A percentile compares a stretch with the other conserved stretches of the same genome.
Evolutionary conservation across 495 filamentous ascomycete genomes (phyloP).

Genomic region (Aspergillus diversus): DNA sequence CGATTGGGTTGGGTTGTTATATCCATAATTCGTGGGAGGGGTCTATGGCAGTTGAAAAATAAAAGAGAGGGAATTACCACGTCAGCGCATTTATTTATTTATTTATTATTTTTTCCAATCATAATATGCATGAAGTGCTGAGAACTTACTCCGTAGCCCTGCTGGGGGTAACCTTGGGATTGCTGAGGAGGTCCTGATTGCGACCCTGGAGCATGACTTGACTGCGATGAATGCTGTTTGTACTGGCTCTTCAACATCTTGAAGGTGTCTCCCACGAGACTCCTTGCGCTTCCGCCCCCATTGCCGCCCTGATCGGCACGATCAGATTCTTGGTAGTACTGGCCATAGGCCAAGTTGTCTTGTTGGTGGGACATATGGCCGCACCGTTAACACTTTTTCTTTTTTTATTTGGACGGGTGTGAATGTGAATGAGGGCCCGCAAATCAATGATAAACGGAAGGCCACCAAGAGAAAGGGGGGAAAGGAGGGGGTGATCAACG

Average conservation of each 20-base stretch:
- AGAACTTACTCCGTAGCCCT: background rate
- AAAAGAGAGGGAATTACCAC: background rate
- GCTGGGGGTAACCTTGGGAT: conserved; percentile 12
- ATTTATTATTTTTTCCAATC: background rate
- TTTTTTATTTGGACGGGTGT: background rate
- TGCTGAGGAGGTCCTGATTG: conserved; percentile 19
- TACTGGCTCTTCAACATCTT: conserved; percentile 51
- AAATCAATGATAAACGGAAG: conserved; percentile 10
- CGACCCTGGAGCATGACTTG: conserved; percentile 2
- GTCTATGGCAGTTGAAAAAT: conserved; percentile 7
- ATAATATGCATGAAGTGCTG: too few relatives aligned
- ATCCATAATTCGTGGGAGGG: conserved; percentile 15
- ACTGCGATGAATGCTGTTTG: conserved; percentile 34
- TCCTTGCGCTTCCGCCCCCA: conserved; percentile 44
- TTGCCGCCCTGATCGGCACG: conserved; percentile 30
- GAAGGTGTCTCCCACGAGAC: conserved; percentile 59
- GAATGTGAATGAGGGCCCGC: conserved; percentile 16
- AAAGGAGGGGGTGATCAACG: conserved; percentile 18
- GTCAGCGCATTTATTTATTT: background rate
- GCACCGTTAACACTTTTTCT: background rate
- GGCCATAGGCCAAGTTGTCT: conserved; percentile 60
- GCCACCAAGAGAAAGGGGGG: background rate
- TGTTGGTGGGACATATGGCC: conserved; percentile 47
- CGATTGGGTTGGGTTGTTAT: conserved; percentile 21
- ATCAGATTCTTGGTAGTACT: conserved; percentile 42